Evolutionary conservation across 106 monocot genomes (phyloP).

Genomic region (Dendrobium huoshanense): DNA sequence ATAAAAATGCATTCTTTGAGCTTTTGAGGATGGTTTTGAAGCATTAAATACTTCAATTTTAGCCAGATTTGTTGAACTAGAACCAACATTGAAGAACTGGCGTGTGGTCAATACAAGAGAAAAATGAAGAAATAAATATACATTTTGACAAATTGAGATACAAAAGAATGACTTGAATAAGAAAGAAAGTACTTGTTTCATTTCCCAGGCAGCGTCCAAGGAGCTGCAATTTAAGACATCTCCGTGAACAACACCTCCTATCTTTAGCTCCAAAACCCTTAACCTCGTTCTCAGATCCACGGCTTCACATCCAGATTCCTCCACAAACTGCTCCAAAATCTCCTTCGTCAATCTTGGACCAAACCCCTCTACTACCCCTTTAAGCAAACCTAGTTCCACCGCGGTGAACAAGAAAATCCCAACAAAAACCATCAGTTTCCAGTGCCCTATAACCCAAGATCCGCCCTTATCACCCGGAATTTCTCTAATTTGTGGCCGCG

Average conservation of each 20-base stretch:
- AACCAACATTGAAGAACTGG: background rate
- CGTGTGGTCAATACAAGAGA: no score
- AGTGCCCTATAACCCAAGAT: background rate
- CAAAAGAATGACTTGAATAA: no score
- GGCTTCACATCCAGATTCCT: slow-evolving; percentile 17
- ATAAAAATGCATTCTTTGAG: background rate
- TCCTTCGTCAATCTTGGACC: slow-evolving; percentile 37
- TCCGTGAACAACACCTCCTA: slow-evolving; percentile 21
- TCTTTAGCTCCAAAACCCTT: slow-evolving; percentile 26
- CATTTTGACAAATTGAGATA: background rate
- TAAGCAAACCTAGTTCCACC: slow-evolving; percentile 31
- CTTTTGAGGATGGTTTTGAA: background rate
- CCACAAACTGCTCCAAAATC: slow-evolving; percentile 26
- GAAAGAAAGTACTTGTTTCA: slow-evolving; percentile 30
- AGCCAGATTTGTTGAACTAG: background rate
- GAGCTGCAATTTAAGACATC: slow-evolving; percentile 44
- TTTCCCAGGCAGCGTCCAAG: slow-evolving; percentile 41
- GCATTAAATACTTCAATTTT: background rate
- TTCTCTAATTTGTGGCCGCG: slow-evolving; percentile 14
- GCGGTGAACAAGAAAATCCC: slow-evolving; percentile 19
- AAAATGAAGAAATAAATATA: no score
- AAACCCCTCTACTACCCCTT: slow-evolving; percentile 13
- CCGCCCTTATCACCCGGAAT: slow-evolving; percentile 7
- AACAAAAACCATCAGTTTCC: slow-evolving; percentile 15
- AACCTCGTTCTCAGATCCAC: slow-evolving; percentile 37